Evolutionary conservation across 768 basidiomycete genomes (phyloP).

Genomic region (Collybiopsis confluens): DNA sequence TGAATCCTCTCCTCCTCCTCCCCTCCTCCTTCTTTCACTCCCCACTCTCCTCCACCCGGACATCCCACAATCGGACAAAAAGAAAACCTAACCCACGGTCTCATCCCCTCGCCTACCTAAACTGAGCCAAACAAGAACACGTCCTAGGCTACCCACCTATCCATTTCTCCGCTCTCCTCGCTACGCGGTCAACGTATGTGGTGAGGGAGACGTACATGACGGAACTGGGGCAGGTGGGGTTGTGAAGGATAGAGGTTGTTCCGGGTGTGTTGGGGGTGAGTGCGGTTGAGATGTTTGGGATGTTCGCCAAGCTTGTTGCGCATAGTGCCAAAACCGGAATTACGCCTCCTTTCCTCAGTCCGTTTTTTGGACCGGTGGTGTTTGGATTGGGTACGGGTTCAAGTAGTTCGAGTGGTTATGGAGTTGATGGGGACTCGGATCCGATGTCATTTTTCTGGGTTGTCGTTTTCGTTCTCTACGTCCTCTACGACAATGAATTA

Average conservation of each 20-base stretch:
- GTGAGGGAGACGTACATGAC: not conserved
- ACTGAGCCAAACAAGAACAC: conserved; percentile 1
- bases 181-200: not conserved
- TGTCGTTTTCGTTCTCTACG: conserved; percentile 39
- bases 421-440: not conserved
- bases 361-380: conserved; percentile 83
- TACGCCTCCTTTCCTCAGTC: conserved; percentile 87
- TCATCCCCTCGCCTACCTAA: conserved; percentile 4
- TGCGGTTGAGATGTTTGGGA: conserved; percentile 65
- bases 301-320: conserved; percentile 78
- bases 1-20: conserved; percentile 13
- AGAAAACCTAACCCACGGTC: not conserved
- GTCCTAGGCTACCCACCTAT: conserved; percentile 59
- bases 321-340: conserved; percentile 83
- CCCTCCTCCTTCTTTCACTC: too few species aligned
- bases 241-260: conserved; percentile 28
- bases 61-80: too few species aligned
- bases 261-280: conserved; percentile 52
- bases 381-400: conserved; percentile 57
- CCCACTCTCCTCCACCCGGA: too few species aligned
- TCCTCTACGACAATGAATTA: not conserved
- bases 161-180: conserved; percentile 69
- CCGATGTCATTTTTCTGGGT: conserved; percentile 13
- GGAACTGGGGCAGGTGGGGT: not conserved
- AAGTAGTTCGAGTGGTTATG: not conserved